Conservation (phyloP, 2,329 filamentous ascomycete genomes). For the Geosmithia flava region DNA sequence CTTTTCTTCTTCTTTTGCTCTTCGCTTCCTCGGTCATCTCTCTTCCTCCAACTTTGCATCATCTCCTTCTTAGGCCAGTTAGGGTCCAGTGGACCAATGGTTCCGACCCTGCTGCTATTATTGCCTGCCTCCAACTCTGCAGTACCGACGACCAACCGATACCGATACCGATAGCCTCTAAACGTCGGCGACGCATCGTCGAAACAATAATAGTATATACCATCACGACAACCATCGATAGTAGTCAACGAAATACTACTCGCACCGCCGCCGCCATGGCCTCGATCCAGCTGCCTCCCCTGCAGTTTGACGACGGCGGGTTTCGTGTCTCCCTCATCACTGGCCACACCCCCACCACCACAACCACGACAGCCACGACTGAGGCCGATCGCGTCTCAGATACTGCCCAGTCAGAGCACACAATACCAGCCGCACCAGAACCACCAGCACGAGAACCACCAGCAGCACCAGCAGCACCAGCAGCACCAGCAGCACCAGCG, state of each 20-base stretch:
- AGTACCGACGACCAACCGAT: no score
- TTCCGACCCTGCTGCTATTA: background rate
- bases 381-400: background rate
- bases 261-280: conserved; percentile 1
- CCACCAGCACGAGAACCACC: conserved; percentile 3
- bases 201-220: no score
- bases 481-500: conserved; percentile 2
- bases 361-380: background rate
- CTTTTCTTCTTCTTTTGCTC: background rate
- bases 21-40: background rate
- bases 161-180: no score
- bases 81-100: background rate
- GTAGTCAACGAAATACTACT: no score
- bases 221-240: no score
- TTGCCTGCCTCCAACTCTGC: no score
- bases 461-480: no score
- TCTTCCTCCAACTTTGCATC: background rate
- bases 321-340: conserved; percentile 3
- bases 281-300: conserved; percentile 3
- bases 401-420: background rate
- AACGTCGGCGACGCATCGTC: no score
- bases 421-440: conserved; percentile 7
- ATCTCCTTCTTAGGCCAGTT: background rate
- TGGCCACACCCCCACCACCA: background rate
- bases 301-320: conserved; percentile 3